Evolutionary conservation across 2,329 filamentous ascomycete species (phyloP).

Genomic region (Phialocephala sp.): DNA sequence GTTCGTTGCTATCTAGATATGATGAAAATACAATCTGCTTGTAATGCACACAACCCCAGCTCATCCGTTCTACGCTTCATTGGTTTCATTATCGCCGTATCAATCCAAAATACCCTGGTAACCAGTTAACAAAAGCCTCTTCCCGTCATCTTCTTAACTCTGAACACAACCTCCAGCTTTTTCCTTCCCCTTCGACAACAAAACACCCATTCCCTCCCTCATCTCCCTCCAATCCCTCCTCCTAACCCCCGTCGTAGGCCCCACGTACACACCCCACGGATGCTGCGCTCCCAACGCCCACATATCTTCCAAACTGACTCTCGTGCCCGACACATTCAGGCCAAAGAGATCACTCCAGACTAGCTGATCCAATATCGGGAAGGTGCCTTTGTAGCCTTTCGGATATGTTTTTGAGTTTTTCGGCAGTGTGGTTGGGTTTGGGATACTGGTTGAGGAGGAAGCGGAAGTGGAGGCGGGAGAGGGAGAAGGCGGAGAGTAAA

Average conservation of each 20-base stretch:
- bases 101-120: no score
- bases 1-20: no score
- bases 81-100: no score
- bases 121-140: no score
- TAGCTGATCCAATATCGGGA: conserved; percentile 29
- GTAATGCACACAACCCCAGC: no score
- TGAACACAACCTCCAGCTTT: neutral
- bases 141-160: neutral
- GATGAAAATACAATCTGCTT: no score
- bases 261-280: conserved; percentile 35
- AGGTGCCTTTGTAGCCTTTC: conserved; percentile 25
- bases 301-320: conserved; percentile 19
- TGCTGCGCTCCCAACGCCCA: conserved; percentile 28
- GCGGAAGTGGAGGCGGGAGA: neutral
- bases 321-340: conserved; percentile 4
- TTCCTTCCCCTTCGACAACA: conserved; percentile 17
- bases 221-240: conserved; percentile 33
- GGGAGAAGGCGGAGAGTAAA: neutral
- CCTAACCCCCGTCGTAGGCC: conserved; percentile 31
- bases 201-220: conserved; percentile 20
- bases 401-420: neutral
- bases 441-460: no score
- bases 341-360: conserved; percentile 33
- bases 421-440: conserved; percentile 2
- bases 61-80: no score